phyloP scores from a whole-genome alignment of 306 rosid species.

The Dryas drummondii region DNA sequence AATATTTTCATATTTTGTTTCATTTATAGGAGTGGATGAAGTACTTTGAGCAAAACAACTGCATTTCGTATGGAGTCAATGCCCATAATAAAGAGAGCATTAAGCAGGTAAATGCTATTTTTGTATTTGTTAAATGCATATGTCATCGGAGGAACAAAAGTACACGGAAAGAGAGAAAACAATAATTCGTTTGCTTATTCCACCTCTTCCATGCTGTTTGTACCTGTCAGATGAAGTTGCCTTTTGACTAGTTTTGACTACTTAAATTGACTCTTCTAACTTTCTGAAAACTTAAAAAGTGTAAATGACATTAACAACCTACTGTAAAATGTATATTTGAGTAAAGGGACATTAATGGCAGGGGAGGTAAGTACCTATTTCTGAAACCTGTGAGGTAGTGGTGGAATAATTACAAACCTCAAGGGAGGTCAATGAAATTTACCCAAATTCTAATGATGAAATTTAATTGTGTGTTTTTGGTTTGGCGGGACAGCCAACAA shows the following conservation, averaged over 20 bases:
- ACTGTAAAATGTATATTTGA: not conserved
- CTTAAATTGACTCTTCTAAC: too few relatives aligned
- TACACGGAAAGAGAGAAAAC: not conserved
- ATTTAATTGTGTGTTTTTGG: not conserved
- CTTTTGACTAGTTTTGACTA: too few relatives aligned
- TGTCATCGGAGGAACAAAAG: not conserved
- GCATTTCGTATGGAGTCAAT: slow-evolving; percentile 63
- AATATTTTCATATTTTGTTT: not conserved
- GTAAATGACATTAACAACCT: too few relatives aligned
- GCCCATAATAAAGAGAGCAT: slow-evolving; percentile 77
- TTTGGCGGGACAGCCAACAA: not conserved
- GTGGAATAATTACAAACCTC: not conserved
- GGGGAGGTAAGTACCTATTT: not conserved
- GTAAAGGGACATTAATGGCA: not conserved
- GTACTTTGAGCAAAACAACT: slow-evolving; percentile 50
- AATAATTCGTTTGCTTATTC: not conserved
- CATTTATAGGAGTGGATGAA: slow-evolving; percentile 62
- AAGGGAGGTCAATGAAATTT: not conserved
- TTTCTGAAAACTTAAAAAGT: too few relatives aligned
- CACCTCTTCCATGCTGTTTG: too few relatives aligned
- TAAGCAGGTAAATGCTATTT: slow-evolving; percentile 53
- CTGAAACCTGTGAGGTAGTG: not conserved
- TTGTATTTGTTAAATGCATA: slow-evolving; percentile 3
- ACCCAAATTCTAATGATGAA: not conserved
- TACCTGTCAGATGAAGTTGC: too few relatives aligned